Evolutionary conservation across 2,329 filamentous ascomycete species (phyloP), one percentile per base, ranked within the genome.

Genomic region (Claviceps cyperi): DNA sequence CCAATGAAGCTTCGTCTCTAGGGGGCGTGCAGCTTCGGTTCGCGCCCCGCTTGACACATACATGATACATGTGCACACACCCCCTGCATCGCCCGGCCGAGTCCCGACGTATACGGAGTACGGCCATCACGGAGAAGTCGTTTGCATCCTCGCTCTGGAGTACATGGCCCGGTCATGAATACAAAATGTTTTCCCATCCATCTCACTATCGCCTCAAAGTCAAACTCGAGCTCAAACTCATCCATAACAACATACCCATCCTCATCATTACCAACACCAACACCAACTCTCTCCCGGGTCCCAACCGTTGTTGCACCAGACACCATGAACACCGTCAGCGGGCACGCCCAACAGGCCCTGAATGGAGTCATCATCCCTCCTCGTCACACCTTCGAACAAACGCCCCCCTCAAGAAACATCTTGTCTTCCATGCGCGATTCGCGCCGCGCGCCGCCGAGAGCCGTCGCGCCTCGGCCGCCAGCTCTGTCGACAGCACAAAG

Each of bases 401-500:
- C 4, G 17, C 13, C 38, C 2, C 21, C 17, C 9, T 32, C 28
- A 32, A 40, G 13, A 40, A 40, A 40, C n/a, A 14, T 21, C 43
- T 46, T 53, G 36, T 38, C 52, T 17, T 43, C 47, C 39, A 49
- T 55, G 51, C 37, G 52, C 21, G 22, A n/a, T n/a, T 44, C 22
- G 14, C 41, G 21, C 8, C 24, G 41, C 15, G 22, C 41, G 24
- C 41, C 15, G 22, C 41, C 5, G 22, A 48, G 46, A 48, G 46
- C 37, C 47, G 47, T 14, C 47, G 50, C 43, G 28, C 17, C 4
- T 52, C 51, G 13, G 44, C 45, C 38, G 41, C 47, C 24, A 45
- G 28, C 43, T 45, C 9, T 28, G 3, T 45, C 9, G n/a, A 28
- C 28, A 32, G n/a, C 28, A 35, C 17, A 19, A 35, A 35, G 28